Evolutionary conservation across 2,329 filamentous ascomycete species (phyloP), one percentile per base, ranked within the genome.

Genomic region (Decorospora gaudefroyi): DNA sequence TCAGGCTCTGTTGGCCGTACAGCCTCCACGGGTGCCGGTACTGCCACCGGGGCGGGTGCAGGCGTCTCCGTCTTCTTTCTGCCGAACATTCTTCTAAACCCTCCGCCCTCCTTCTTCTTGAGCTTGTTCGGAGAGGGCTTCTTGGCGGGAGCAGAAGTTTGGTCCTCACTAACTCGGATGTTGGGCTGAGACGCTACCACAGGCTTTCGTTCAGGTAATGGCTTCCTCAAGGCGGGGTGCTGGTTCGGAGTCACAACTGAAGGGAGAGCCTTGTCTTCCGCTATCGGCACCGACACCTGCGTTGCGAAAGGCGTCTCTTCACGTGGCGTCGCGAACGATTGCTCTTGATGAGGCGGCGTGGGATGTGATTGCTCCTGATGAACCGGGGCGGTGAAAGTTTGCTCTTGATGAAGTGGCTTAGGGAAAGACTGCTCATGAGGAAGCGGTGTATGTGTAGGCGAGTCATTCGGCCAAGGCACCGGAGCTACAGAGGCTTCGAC

Each of bases 161-260:
- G 46, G 18, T 65, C 61, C 27, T 62, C 61, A 15, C 52, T 62
- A 17, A 49, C 46, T 21, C 51, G 59, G 23, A 30, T 33, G 9
- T 50, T 58, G 12, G 46, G 17, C 35, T 49, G 46, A 10, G 46
- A 30, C 9, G 46, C 47, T 19, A 52, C 46, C 17, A 57, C 40
- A 18, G 43, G 37, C 17, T 46, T 46, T 6, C 43, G 36, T 12
- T 68, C 66, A 7, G 69, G 64, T 5, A 59, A 52, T 13, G 64
- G 49, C 18, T 65, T 60, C 23, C 73, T 69, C 45, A 73, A 53
- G 5, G 73, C 74, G 33, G 74, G 74, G 55, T 76, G 75, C 21
- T 72, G 63, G 25, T 70, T 64, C 4, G 64, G 49, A 13, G 59
- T 38, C 12, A 57, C 50, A 1, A 46, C 3, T 27, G 55, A 22